These are phyloP conservation scores for Lactifluus subvellereus DNA, from an alignment of 768 basidiomycete genomes.

Conservation along the genomic window DNA sequence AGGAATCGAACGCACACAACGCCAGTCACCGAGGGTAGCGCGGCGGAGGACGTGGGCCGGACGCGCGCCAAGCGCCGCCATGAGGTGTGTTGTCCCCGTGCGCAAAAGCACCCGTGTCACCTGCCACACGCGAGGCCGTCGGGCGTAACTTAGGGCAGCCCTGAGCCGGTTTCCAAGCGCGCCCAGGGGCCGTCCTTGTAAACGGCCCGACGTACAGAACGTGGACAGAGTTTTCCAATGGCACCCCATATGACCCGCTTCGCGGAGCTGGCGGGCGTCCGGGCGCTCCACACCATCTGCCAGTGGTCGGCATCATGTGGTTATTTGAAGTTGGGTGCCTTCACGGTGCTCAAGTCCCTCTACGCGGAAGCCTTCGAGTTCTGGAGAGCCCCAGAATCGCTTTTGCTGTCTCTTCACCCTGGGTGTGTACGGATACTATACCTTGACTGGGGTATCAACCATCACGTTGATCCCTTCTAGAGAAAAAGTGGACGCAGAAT, in stretches of 20 bases:
- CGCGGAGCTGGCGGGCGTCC: slow-evolving; percentile 17
- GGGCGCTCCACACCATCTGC: neutral
- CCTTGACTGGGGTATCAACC: slow-evolving; percentile 50
- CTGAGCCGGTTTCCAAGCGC: slow-evolving; percentile 38
- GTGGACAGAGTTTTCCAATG: slow-evolving; percentile 52
- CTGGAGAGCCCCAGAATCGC: slow-evolving; percentile 25
- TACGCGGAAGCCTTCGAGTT: slow-evolving; percentile 26
- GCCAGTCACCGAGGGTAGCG: slow-evolving; percentile 57
- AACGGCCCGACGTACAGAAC: slow-evolving; percentile 34
- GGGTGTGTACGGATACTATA: slow-evolving; percentile 47
- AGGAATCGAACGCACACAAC: slow-evolving; percentile 42
- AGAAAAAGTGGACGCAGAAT: slow-evolving; percentile 42
- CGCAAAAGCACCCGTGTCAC: slow-evolving; percentile 59
- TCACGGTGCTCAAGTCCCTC: slow-evolving; percentile 57
- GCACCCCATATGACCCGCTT: slow-evolving; percentile 38
- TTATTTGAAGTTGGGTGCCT: slow-evolving; percentile 22
- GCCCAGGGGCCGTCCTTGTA: slow-evolving; percentile 34
- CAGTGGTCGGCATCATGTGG: slow-evolving; percentile 13
- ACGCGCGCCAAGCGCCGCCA: slow-evolving; percentile 50
- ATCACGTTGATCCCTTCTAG: slow-evolving; percentile 42
- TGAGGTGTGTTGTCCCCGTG: slow-evolving; percentile 56
- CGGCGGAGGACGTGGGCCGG: slow-evolving; percentile 51
- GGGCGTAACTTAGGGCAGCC: slow-evolving; percentile 38
- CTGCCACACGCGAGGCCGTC: slow-evolving; percentile 52
- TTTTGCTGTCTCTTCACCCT: slow-evolving; percentile 34